Conservation (phyloP, 2,329 filamentous ascomycete genomes). For the Atkinsonella texensis region DNA sequence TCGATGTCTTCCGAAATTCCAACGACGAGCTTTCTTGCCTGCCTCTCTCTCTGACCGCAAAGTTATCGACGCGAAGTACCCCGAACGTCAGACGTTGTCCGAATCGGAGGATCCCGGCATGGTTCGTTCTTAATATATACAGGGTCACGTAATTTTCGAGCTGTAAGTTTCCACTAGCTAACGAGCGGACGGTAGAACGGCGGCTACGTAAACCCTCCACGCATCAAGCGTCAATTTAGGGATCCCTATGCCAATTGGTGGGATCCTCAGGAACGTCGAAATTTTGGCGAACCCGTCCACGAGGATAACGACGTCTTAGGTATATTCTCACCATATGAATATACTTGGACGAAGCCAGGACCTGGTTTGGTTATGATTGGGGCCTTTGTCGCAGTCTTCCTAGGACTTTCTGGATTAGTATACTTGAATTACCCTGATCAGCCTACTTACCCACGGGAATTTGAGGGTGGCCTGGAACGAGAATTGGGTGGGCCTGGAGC, state of each 20-base stretch:
- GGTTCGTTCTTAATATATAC: conserved; percentile 32
- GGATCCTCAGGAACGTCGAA: conserved; percentile 94
- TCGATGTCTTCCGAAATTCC: conserved; percentile 39
- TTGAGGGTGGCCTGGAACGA: conserved; percentile 58
- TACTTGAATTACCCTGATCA: conserved; percentile 61
- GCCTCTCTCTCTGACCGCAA: conserved; percentile 32
- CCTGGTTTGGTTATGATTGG: conserved; percentile 60
- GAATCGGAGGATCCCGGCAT: conserved; percentile 55
- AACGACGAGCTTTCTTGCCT: conserved; percentile 47
- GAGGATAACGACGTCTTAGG: conserved; percentile 92
- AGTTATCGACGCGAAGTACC: conserved; percentile 39
- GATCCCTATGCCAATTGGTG: conserved; percentile 92
- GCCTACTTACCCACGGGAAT: conserved; percentile 56
- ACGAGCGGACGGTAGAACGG: conserved; percentile 50
- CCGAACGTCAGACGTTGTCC: conserved; percentile 33
- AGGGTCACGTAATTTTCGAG: not conserved
- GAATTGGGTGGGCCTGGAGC: conserved; percentile 63
- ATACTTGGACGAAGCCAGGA: conserved; percentile 65
- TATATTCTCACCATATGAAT: conserved; percentile 79
- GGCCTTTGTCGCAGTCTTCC: conserved; percentile 50
- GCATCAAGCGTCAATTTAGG: conserved; percentile 79
- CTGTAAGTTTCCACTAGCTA: conserved; percentile 10
- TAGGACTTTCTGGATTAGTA: conserved; percentile 56
- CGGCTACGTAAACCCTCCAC: conserved; percentile 67
- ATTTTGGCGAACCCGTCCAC: conserved; percentile 92